These are phyloP conservation scores for Botryosphaeria dothidea DNA, from an alignment of 2,329 filamentous ascomycete species.

Conservation along the genomic window DNA sequence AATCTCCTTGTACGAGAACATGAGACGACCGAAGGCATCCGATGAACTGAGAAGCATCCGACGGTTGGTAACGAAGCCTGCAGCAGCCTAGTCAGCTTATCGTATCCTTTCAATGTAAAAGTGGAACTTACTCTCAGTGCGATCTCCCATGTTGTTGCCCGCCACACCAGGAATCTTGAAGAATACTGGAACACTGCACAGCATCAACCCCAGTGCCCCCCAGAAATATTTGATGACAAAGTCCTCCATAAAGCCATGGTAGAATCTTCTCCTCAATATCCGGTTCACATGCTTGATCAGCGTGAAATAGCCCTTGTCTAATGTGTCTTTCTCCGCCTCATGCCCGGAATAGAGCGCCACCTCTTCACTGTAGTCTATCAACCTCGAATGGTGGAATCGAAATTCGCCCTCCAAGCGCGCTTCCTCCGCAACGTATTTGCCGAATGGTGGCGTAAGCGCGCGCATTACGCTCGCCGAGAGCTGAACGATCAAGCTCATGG, in stretches of 20 bases:
- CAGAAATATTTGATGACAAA: conserved; percentile 99
- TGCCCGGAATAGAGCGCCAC: conserved; percentile 90
- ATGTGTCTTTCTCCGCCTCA: conserved; percentile 89
- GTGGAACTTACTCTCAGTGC: conserved; percentile 57
- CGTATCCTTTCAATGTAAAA: not conserved
- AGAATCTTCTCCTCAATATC: conserved; percentile 84
- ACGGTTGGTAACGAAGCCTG: conserved; percentile 88
- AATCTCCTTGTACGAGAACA: conserved; percentile 98
- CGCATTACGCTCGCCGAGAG: conserved; percentile 92
- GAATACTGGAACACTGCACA: conserved; percentile 95
- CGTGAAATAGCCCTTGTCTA: conserved; percentile 98
- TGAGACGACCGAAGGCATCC: conserved; percentile 91
- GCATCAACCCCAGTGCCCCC: conserved; percentile 86
- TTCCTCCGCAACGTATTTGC: conserved; percentile 96
- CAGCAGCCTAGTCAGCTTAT: conserved; percentile 22
- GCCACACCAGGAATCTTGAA: conserved; percentile 76
- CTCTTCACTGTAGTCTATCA: conserved; percentile 96
- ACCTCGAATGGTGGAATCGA: conserved; percentile 86
- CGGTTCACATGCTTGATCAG: conserved; percentile 99
- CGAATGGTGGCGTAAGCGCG: conserved; percentile 90
- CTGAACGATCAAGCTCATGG: conserved; percentile 93
- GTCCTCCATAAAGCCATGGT: conserved; percentile 99
- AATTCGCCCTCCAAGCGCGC: conserved; percentile 94
- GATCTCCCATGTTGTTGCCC: conserved; percentile 64
- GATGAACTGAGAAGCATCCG: conserved; percentile 90